Percentiles rank a stretch among this genome's conserved stretches.
These are phyloP conservation scores for Paecilomyces dactylethromorphus DNA, from an alignment of 2,329 filamentous ascomycete genomes.

Conservation along the genomic window DNA sequence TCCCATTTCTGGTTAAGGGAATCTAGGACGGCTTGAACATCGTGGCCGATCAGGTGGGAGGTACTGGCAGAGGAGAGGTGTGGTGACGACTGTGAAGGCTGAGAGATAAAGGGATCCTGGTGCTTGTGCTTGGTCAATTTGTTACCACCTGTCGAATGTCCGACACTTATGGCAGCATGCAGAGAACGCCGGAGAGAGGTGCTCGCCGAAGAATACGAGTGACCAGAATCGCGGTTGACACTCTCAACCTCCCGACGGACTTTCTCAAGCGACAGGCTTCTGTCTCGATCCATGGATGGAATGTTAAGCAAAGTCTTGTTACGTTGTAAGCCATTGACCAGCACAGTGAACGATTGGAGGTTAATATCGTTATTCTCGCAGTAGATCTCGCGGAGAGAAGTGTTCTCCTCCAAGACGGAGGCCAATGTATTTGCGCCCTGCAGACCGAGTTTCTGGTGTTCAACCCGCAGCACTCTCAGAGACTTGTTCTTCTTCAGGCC, in stretches of 20 bases:
- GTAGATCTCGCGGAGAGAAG: conserved; percentile 56
- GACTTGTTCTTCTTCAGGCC: conserved; percentile 59
- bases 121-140: conserved; percentile 24
- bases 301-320: conserved; percentile 59
- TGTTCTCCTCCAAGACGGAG: conserved; percentile 61
- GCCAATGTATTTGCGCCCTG: conserved; percentile 64
- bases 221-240: conserved; percentile 35
- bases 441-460: conserved; percentile 62
- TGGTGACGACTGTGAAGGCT: conserved; percentile 4
- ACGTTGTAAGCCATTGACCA: conserved; percentile 61
- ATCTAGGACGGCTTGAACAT: conserved; percentile 34
- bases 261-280: conserved; percentile 54
- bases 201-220: conserved; percentile 23
- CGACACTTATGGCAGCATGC: conserved; percentile 32
- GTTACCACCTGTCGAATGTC: conserved; percentile 20
- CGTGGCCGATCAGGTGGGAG: conserved; percentile 24
- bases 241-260: conserved; percentile 51
- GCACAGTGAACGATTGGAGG: conserved; percentile 61
- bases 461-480: conserved; percentile 56
- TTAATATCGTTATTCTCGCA: conserved; percentile 68
- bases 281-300: conserved; percentile 57
- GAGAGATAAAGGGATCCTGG: conserved; percentile 7
- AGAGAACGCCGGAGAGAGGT: conserved; percentile 39
- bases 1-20: conserved; percentile 43
- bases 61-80: conserved; percentile 12